A percentile compares a stretch with the other conserved stretches of the same genome.
Evolutionary conservation across 352 stramenopile species (phyloP).

Genomic region (Globisporangium uncinulatum): DNA sequence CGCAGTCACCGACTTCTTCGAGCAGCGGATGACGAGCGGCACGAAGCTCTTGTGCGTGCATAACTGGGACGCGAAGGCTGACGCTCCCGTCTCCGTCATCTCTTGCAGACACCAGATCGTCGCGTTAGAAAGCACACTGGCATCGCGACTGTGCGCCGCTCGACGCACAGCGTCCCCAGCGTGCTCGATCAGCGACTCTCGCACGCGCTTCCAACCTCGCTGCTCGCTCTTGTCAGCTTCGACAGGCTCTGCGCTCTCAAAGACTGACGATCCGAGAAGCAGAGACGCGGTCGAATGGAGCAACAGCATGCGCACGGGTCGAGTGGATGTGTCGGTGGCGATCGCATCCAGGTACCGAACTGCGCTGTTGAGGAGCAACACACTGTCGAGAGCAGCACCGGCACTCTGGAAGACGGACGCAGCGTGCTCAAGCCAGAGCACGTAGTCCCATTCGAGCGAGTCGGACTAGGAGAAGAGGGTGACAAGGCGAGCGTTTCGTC

Average conservation of each 20-base stretch:
- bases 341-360: constrained; percentile 25
- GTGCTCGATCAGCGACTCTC: not conserved
- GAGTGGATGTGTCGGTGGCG: not conserved
- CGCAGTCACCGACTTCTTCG: constrained; percentile 38
- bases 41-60: constrained; percentile 17
- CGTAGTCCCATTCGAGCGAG: constrained; percentile 40
- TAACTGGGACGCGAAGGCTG: not conserved
- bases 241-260: not conserved
- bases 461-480: constrained; percentile 22
- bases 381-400: constrained; percentile 21
- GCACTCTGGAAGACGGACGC: constrained; percentile 34
- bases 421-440: constrained; percentile 64
- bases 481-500: not conserved
- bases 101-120: constrained; percentile 27
- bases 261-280: constrained; percentile 3
- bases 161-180: constrained; percentile 2
- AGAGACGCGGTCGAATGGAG: constrained; percentile 5
- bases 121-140: constrained; percentile 9
- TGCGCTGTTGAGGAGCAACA: constrained; percentile 32
- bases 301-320: constrained; percentile 1
- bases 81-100: constrained; percentile 7
- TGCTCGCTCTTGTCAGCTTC: constrained; percentile 1
- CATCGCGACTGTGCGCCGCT: constrained; percentile 1
- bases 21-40: constrained; percentile 28
- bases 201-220: not conserved